A percentile compares a stretch with the other conserved stretches of the same genome.
These are phyloP conservation scores for Paramecium octaurelia DNA, from an alignment of 73 alveolate genomes.

Conservation along the genomic window DNA sequence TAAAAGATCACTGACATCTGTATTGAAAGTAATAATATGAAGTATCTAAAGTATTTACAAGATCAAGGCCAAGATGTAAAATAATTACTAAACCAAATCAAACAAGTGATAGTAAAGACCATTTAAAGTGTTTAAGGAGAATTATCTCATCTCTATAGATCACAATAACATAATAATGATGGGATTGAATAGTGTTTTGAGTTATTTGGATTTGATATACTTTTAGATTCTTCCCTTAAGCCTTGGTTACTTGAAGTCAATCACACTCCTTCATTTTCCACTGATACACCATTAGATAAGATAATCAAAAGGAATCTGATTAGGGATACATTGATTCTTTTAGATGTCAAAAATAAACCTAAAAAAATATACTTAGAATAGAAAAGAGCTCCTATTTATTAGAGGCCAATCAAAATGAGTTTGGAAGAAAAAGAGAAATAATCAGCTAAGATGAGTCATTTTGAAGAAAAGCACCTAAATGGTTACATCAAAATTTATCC, in stretches of 20 bases:
- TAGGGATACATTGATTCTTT: slow-evolving; percentile 65
- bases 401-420: slow-evolving; percentile 30
- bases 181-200: slow-evolving; percentile 73
- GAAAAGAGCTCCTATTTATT: slow-evolving; percentile 58
- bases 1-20: slow-evolving; percentile 62
- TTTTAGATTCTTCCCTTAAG: slow-evolving; percentile 66
- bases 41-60: not conserved
- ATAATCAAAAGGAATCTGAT: slow-evolving; percentile 70
- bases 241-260: slow-evolving; percentile 81
- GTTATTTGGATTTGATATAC: slow-evolving; percentile 76
- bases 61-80: slow-evolving; percentile 63
- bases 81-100: slow-evolving; percentile 65
- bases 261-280: slow-evolving; percentile 78
- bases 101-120: slow-evolving; percentile 71
- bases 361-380: slow-evolving; percentile 62
- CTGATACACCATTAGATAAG: slow-evolving; percentile 80
- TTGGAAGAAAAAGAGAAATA: not conserved
- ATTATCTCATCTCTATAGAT: slow-evolving; percentile 69
- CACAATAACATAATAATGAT: slow-evolving; percentile 70
- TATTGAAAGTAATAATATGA: slow-evolving; percentile 34
- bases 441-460: not conserved
- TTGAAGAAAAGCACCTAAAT: slow-evolving; percentile 36
- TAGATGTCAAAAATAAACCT: slow-evolving; percentile 64
- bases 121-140: slow-evolving; percentile 67
- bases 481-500: slow-evolving; percentile 52